phyloP scores from a whole-genome alignment of 208 protist species.

The Acanthamoeba royreba region DNA sequence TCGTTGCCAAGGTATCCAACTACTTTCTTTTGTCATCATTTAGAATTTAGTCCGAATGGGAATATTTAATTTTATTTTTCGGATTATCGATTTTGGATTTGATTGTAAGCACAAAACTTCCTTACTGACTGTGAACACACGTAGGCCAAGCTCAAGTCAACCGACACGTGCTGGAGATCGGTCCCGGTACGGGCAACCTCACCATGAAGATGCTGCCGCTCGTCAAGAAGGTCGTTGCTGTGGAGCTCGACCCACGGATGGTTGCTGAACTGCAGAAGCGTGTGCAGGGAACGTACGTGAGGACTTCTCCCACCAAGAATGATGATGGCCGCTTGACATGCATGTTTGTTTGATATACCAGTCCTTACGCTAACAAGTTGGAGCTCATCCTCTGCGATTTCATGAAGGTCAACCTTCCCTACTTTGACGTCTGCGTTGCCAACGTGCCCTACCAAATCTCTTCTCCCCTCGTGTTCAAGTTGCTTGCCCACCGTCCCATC shows the following conservation, averaged over 20 bases:
- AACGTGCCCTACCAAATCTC: slow-evolving; percentile 98
- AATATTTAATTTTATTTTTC: not conserved
- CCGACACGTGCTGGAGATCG: slow-evolving; percentile 99
- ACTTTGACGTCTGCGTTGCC: slow-evolving; percentile 99
- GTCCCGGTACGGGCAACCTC: slow-evolving; percentile 99
- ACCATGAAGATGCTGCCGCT: slow-evolving; percentile 97
- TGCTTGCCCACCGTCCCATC: slow-evolving; percentile 92
- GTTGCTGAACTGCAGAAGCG: slow-evolving; percentile 99
- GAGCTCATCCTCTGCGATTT: slow-evolving; percentile 98
- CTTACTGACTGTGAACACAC: not conserved
- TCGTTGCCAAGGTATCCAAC: slow-evolving; percentile 93
- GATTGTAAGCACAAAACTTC: not conserved
- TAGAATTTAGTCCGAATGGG: not conserved
- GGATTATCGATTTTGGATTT: not conserved
- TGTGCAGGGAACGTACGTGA: slow-evolving; percentile 88
- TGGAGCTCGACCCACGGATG: slow-evolving; percentile 99
- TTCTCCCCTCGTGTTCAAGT: slow-evolving; percentile 97
- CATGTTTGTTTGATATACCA: not conserved
- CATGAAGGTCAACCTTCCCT: slow-evolving; percentile 97
- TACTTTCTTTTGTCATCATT: not conserved
- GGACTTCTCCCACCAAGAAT: not conserved
- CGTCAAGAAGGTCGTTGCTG: slow-evolving; percentile 91
- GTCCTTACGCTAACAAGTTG: slow-evolving; percentile 85
- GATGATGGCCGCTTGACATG: not conserved
- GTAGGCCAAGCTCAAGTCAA: slow-evolving; percentile 86